A percentile compares a stretch with the other conserved stretches of the same genome.
Evolutionary conservation across 139 green algal species (phyloP).

Genomic region (Tetraselmis striata): DNA sequence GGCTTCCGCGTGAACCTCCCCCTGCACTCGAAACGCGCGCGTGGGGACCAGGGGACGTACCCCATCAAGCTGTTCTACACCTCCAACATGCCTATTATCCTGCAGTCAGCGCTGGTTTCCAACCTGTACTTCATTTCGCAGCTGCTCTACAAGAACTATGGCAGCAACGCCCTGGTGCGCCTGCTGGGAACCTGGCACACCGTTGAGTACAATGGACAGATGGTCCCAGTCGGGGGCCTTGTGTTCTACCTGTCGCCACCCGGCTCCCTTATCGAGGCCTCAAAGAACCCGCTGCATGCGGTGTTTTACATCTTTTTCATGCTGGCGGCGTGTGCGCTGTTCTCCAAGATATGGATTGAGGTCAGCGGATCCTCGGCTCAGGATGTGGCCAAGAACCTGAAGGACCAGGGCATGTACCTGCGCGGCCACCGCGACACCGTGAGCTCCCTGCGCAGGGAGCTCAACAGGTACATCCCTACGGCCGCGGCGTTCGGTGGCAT

Average conservation of each 20-base stretch:
- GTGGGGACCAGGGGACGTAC: constrained; percentile 83
- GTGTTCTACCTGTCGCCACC: constrained; percentile 98
- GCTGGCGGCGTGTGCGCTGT: constrained; percentile 94
- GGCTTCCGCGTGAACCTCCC: constrained; percentile 98
- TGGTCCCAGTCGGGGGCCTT: constrained; percentile 88
- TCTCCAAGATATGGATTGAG: constrained; percentile 99
- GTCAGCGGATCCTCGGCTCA: constrained; percentile 84
- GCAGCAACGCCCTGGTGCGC: constrained; percentile 86
- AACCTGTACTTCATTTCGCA: constrained; percentile 99
- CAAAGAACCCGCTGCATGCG: constrained; percentile 87
- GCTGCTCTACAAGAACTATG: constrained; percentile 95
- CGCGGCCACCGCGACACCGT: constrained; percentile 69
- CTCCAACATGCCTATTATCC: constrained; percentile 99
- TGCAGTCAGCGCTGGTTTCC: constrained; percentile 95
- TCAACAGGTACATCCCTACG: constrained; percentile 90
- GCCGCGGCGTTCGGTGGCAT: constrained; percentile 98
- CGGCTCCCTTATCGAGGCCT: constrained; percentile 59
- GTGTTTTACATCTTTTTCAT: constrained; percentile 98
- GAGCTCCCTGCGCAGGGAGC: constrained; percentile 46
- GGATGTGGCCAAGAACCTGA: constrained; percentile 97
- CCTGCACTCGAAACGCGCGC: constrained; percentile 83
- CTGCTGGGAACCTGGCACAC: constrained; percentile 75
- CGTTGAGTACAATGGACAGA: constrained; percentile 38
- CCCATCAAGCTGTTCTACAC: constrained; percentile 99
- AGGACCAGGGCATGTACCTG: constrained; percentile 93